phyloP scores from a whole-genome alignment of 2,329 filamentous ascomycete genomes.

The Aspergillus sergii region DNA sequence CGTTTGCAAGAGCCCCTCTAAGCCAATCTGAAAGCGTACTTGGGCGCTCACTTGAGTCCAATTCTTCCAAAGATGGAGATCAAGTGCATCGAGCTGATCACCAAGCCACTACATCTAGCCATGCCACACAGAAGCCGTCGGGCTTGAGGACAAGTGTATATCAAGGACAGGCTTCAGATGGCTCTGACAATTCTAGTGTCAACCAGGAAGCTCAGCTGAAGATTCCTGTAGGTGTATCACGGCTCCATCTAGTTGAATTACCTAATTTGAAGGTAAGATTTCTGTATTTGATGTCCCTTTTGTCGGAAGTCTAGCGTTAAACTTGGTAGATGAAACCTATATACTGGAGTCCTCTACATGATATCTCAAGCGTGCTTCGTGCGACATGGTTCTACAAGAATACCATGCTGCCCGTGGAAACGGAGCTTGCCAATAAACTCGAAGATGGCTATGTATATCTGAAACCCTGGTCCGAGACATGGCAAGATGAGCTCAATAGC shows the following conservation, averaged over 20 bases:
- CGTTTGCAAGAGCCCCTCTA: constrained; percentile 49
- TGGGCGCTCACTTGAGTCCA: constrained; percentile 33
- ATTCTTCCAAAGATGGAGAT: constrained; percentile 24
- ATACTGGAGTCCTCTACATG: constrained; percentile 94
- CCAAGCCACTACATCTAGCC: constrained; percentile 18
- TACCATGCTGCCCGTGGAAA: constrained; percentile 87
- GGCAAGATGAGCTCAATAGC: constrained; percentile 86
- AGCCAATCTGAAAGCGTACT: constrained; percentile 32
- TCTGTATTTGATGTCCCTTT: background rate
- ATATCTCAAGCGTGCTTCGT: constrained; percentile 77
- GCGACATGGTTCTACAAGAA: constrained; percentile 98
- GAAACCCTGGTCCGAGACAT: constrained; percentile 86
- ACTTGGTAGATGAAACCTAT: constrained; percentile 81
- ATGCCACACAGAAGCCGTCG: constrained; percentile 28
- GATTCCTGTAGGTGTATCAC: constrained; percentile 85
- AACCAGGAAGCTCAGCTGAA: constrained; percentile 49
- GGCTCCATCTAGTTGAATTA: constrained; percentile 83
- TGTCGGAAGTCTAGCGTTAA: background rate
- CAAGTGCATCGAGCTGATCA: constrained; percentile 24
- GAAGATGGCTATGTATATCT: constrained; percentile 89
- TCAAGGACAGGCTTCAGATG: constrained; percentile 19
- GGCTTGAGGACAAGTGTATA: constrained; percentile 30
- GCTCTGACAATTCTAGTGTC: constrained; percentile 22
- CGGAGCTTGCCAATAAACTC: constrained; percentile 83
- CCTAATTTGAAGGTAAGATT: constrained; percentile 62